phyloP scores from a whole-genome alignment of 202 grass and related monocot species.

The Schoenoplectus tabernaemontani region DNA sequence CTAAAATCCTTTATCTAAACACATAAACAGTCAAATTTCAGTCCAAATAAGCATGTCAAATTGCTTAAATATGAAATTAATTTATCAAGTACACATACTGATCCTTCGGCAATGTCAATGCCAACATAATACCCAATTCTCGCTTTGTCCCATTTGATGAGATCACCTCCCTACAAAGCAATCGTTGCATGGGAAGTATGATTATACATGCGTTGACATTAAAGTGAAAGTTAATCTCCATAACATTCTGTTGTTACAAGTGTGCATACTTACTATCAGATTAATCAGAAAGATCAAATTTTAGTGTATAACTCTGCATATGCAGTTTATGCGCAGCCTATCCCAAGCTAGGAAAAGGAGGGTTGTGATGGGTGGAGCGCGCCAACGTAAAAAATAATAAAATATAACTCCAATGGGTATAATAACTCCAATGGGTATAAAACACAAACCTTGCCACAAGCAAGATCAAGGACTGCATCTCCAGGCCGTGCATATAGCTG shows the following conservation, averaged over 20 bases:
- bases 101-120: conserved; percentile 52
- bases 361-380: no score
- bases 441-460: conserved; percentile 72
- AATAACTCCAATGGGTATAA: no score
- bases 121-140: conserved; percentile 82
- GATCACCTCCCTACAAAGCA: conserved; percentile 64
- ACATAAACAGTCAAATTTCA: background rate
- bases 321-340: no score
- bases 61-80: background rate
- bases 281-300: background rate
- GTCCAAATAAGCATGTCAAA: background rate
- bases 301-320: background rate
- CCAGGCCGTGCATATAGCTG: conserved; percentile 58
- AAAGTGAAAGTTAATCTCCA: background rate
- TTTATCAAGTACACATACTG: background rate
- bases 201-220: background rate
- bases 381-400: no score
- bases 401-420: no score
- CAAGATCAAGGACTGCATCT: conserved; percentile 82
- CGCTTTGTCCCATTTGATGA: conserved; percentile 96
- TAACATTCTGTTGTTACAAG: background rate
- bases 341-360: no score
- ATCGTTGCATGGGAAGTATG: background rate
- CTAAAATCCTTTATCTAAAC: conserved; percentile 80
- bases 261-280: background rate